These are phyloP conservation scores for Ustilago curta DNA, from an alignment of 1,284 basidiomycete genomes.

Conservation along the genomic window DNA sequence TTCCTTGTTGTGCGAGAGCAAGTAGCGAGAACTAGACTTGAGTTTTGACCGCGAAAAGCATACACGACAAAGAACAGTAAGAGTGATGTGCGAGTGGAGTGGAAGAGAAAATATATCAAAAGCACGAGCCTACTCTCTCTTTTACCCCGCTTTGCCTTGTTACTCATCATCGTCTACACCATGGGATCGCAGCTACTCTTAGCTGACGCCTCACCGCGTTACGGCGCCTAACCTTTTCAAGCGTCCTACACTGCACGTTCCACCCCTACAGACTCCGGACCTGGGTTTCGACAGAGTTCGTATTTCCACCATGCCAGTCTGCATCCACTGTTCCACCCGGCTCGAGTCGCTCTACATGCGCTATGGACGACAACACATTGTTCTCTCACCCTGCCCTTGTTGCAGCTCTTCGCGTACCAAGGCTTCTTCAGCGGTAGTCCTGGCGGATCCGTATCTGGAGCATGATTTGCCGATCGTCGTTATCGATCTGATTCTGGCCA, in stretches of 20 bases:
- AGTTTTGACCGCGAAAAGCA: too few relatives aligned
- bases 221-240: background rate
- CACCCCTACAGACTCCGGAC: too few relatives aligned
- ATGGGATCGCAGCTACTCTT: too few relatives aligned
- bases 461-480: conserved; percentile 82
- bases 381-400: conserved; percentile 36
- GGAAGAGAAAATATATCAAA: too few relatives aligned
- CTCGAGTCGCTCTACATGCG: conserved; percentile 43
- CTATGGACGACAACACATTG: conserved; percentile 45
- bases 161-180: too few relatives aligned
- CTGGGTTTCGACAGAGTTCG: background rate
- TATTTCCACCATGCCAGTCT: conserved; percentile 41
- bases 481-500: conserved; percentile 86
- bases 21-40: too few relatives aligned
- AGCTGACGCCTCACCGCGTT: background rate
- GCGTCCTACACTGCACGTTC: background rate
- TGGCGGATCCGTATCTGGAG: conserved; percentile 90
- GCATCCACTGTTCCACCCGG: conserved; percentile 45
- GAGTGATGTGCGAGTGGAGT: too few relatives aligned
- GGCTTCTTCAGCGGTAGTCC: background rate
- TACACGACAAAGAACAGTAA: too few relatives aligned
- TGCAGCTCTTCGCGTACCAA: conserved; percentile 11
- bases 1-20: too few relatives aligned
- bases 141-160: too few relatives aligned
- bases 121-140: too few relatives aligned